These are phyloP conservation scores for Colletotrichum gloeosporioides DNA, from an alignment of 2,329 filamentous ascomycete genomes.

Conservation along the genomic window DNA sequence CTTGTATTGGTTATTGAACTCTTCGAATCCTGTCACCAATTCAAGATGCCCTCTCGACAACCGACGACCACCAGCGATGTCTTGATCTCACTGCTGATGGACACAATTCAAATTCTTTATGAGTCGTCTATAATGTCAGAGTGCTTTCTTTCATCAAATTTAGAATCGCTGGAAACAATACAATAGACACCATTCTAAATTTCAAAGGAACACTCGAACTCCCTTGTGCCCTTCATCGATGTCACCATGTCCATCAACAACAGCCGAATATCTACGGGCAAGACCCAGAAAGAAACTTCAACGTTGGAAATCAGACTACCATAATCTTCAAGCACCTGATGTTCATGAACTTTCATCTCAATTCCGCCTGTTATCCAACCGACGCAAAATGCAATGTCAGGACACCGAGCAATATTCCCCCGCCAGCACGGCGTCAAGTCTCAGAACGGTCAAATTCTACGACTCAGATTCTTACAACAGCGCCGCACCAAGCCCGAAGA, in stretches of 20 bases:
- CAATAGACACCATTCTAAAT: fast-evolving
- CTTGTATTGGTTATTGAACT: neutral
- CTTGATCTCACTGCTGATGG: neutral
- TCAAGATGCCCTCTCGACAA: fast-evolving
- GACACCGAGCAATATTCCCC: neutral
- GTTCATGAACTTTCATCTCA: neutral
- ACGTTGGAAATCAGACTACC: neutral
- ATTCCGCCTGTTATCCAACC: neutral
- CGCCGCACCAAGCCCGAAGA: neutral
- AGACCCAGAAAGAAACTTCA: neutral
- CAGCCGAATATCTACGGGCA: neutral
- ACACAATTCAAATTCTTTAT: neutral
- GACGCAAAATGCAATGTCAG: neutral
- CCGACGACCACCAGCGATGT: fast-evolving
- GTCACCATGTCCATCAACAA: fast-evolving
- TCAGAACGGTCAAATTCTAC: neutral
- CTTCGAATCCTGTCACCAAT: neutral
- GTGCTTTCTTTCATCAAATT: neutral
- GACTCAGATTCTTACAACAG: neutral
- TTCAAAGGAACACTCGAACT: neutral
- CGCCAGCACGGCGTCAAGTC: neutral
- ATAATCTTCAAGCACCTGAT: neutral
- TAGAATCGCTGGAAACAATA: neutral
- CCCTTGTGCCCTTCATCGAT: neutral
- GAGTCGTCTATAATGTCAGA: fast-evolving